Conservation (phyloP, 768 basidiomycete genomes). For the Tubosaeta sp. region DNA sequence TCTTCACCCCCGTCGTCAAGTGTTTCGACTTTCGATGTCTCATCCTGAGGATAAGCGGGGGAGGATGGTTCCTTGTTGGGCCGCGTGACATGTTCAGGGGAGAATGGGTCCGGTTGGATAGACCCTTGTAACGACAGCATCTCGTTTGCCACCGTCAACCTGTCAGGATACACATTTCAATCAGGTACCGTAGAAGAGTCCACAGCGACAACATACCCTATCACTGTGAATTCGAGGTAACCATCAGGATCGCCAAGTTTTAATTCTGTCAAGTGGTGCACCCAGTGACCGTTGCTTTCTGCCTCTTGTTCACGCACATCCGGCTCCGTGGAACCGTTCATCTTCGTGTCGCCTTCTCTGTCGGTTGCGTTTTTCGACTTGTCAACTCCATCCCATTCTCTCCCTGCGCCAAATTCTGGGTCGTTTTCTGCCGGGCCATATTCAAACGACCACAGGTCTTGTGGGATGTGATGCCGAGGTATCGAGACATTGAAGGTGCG, state of each 20-base stretch:
- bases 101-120: conserved; percentile 72
- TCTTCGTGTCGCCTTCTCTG: conserved; percentile 4
- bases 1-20: conserved; percentile 8
- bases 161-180: conserved; percentile 29
- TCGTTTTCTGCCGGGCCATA: conserved; percentile 80
- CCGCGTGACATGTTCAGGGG: conserved; percentile 49
- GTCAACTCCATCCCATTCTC: conserved; percentile 20
- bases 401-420: conserved; percentile 55
- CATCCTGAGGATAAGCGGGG: conserved; percentile 4
- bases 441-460: conserved; percentile 79
- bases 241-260: conserved; percentile 64
- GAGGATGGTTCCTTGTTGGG: conserved; percentile 9
- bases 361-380: conserved; percentile 3
- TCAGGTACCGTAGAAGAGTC: background rate
- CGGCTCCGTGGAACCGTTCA: conserved; percentile 2
- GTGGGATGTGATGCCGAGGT: conserved; percentile 85
- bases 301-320: conserved; percentile 23
- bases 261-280: conserved; percentile 61
- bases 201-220: conserved; percentile 49
- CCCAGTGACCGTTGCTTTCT: conserved; percentile 73
- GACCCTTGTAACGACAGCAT: conserved; percentile 90
- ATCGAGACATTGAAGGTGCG: conserved; percentile 95
- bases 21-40: conserved; percentile 16
- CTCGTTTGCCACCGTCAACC: conserved; percentile 85
- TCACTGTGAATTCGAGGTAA: conserved; percentile 76